Evolutionary conservation across 148 eudicot species (phyloP).

Genomic region (Chenopodium album): DNA sequence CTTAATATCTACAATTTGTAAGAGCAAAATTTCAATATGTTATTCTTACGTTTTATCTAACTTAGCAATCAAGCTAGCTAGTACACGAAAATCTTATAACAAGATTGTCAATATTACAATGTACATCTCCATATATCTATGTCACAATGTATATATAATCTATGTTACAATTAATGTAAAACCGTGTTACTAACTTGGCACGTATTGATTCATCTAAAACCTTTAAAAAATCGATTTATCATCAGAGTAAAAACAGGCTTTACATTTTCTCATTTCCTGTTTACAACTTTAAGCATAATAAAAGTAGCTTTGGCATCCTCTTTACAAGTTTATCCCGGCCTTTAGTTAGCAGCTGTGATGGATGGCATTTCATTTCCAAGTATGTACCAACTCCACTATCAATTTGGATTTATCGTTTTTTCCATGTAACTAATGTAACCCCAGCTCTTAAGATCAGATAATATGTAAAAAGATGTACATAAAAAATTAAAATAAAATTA

Average conservation of each 20-base stretch:
- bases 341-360: slow-evolving; percentile 16
- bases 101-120: too few species aligned
- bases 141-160: too few species aligned
- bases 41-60: too few species aligned
- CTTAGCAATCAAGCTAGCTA: too few species aligned
- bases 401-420: slow-evolving; percentile 23
- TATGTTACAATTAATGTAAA: too few species aligned
- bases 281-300: background rate
- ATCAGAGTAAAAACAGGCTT: background rate
- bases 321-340: background rate
- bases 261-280: background rate
- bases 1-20: too few species aligned
- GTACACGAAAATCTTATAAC: too few species aligned
- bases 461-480: background rate
- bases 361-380: background rate
- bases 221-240: background rate
- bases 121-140: too few species aligned
- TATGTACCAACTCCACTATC: slow-evolving; percentile 32
- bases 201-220: too few species aligned
- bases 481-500: too few species aligned
- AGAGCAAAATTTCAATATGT: too few species aligned
- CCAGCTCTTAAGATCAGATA: background rate
- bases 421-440: slow-evolving; percentile 16
- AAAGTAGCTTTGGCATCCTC: background rate
- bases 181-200: too few species aligned